Conservation (phyloP, 192 early-diverging fungal species). For the Glomus cerebriforme region DNA sequence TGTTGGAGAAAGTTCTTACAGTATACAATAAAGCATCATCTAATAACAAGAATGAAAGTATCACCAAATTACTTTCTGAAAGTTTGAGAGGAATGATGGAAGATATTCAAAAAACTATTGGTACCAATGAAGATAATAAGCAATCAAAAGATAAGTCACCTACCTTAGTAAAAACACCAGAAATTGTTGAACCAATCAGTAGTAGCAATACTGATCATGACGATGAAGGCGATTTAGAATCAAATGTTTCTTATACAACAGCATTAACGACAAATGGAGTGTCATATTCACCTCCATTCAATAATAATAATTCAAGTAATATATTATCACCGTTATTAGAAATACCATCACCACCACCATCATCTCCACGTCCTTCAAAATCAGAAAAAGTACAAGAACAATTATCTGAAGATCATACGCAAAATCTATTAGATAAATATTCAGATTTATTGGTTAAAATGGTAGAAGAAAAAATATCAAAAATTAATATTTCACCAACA, state of each 20-base stretch:
- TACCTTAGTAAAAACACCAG: too few relatives aligned
- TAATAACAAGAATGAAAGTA: constrained; percentile 16
- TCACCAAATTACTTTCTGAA: constrained; percentile 28
- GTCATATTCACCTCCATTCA: neutral
- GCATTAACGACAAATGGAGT: neutral
- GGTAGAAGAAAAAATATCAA: constrained; percentile 28
- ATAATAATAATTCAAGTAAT: neutral
- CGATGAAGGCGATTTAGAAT: constrained; percentile 23
- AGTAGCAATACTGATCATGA: neutral
- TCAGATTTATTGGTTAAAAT: constrained; percentile 29
- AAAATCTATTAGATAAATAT: constrained; percentile 27
- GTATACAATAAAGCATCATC: constrained; percentile 22
- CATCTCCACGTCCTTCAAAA: neutral
- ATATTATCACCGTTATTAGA: neutral
- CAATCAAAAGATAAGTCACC: neutral
- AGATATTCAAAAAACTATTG: constrained; percentile 22
- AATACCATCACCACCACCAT: constrained; percentile 2
- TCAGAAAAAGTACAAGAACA: constrained; percentile 1
- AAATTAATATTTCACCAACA: neutral
- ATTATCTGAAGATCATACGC: neutral
- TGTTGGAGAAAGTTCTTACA: constrained; percentile 20
- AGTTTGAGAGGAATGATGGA: constrained; percentile 23
- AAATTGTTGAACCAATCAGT: neutral
- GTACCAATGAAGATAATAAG: neutral
- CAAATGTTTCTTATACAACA: constrained; percentile 15